Conservation (phyloP, 2,329 filamentous ascomycete genomes). For the Cordyceps javanica region DNA sequence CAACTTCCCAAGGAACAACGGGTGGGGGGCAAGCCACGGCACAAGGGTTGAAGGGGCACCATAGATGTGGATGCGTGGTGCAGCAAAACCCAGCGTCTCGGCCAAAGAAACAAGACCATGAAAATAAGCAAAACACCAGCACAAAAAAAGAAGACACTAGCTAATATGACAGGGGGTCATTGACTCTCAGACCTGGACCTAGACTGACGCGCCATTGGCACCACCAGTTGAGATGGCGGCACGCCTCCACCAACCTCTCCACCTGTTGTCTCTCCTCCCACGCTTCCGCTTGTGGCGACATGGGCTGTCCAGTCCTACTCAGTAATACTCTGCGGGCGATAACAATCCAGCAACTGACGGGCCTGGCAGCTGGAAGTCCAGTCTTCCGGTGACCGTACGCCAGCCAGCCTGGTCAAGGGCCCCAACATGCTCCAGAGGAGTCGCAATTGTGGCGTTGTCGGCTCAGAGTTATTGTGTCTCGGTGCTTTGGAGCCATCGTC, state of each 20-base stretch:
- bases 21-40: constrained; percentile 10
- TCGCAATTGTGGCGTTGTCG: too few relatives aligned
- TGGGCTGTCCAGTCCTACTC: not conserved
- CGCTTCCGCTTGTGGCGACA: not conserved
- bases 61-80: not conserved
- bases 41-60: not conserved
- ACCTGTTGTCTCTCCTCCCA: constrained; percentile 14
- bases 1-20: not conserved
- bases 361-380: not conserved
- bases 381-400: not conserved
- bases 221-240: constrained; percentile 11
- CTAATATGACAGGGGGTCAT: constrained; percentile 4
- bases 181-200: constrained; percentile 13
- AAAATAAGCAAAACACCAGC: constrained; percentile 10
- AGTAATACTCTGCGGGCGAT: not conserved
- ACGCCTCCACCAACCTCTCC: constrained; percentile 10
- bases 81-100: constrained; percentile 4
- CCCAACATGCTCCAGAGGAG: not conserved
- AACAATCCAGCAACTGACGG: not conserved
- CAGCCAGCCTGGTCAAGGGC: not conserved
- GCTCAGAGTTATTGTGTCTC: too few relatives aligned
- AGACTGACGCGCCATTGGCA: constrained; percentile 7
- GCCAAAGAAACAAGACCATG: constrained; percentile 8
- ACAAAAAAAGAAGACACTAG: constrained; percentile 10
- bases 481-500: too few relatives aligned